Conservation (phyloP, 2,329 filamentous ascomycete species). For the Cadophora sp. region DNA sequence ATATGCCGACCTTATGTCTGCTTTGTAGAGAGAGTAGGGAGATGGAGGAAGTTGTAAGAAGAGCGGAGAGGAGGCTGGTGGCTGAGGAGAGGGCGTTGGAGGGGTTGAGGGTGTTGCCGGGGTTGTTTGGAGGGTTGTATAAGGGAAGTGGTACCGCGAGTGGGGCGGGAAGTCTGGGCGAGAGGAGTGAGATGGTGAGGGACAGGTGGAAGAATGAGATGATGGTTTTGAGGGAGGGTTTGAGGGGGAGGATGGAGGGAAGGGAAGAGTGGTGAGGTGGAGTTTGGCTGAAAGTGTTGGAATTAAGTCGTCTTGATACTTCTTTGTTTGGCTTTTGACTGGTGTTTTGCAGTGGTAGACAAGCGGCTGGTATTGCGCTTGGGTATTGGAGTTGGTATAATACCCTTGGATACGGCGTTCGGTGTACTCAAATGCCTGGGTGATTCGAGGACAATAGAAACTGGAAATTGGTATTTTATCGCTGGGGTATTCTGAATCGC, state of each 20-base stretch:
- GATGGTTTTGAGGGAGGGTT: conserved; percentile 30
- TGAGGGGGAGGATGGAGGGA: conserved; percentile 41
- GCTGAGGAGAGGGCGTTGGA: conserved; percentile 23
- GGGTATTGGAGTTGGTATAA: neutral
- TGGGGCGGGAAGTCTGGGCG: conserved; percentile 21
- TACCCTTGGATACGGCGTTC: neutral
- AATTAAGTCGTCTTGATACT: neutral
- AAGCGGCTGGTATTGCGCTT: too few relatives aligned
- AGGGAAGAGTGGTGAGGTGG: conserved; percentile 36
- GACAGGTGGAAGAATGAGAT: conserved; percentile 32
- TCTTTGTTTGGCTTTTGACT: neutral
- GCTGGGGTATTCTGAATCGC: conserved; percentile 2
- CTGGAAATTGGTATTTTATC: neutral
- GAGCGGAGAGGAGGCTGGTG: conserved; percentile 26
- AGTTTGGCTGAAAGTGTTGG: neutral
- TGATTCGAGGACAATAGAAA: neutral
- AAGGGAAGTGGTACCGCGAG: neutral
- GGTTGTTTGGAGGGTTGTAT: conserved; percentile 31
- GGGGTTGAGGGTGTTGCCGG: conserved; percentile 22
- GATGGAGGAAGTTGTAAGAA: conserved; percentile 26
- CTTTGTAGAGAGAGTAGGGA: conserved; percentile 31
- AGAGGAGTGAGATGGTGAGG: conserved; percentile 31
- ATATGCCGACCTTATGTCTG: conserved; percentile 37
- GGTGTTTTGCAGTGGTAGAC: too few relatives aligned
- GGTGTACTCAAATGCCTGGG: neutral